A percentile compares a stretch with the other conserved stretches of the same genome.
Evolutionary conservation across 495 filamentous ascomycete genomes (phyloP).

Genomic region (Talaromyces borbonicus): DNA sequence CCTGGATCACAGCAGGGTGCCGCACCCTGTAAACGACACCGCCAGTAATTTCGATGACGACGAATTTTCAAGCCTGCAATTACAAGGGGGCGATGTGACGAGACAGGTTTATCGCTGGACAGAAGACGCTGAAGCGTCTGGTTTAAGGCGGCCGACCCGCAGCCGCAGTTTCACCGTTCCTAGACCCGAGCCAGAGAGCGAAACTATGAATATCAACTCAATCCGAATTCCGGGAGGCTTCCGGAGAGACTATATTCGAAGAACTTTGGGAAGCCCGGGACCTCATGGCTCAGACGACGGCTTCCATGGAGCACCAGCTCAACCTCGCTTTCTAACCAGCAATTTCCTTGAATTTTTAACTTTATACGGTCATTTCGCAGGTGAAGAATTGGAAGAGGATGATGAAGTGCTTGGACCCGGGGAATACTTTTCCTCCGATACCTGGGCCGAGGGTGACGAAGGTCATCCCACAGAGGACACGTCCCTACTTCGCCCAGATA

Average conservation of each 20-base stretch:
- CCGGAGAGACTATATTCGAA: slow-evolving; percentile 73
- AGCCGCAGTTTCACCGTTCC: slow-evolving; percentile 78
- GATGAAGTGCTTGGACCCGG: slow-evolving; percentile 77
- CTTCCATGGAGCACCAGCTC: slow-evolving; percentile 28
- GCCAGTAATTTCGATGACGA: slow-evolving; percentile 51
- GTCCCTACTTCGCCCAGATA: slow-evolving; percentile 62
- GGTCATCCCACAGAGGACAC: slow-evolving; percentile 74
- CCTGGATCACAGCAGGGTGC: slow-evolving; percentile 26
- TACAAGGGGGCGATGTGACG: slow-evolving; percentile 92
- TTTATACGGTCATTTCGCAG: slow-evolving; percentile 93
- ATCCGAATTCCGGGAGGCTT: slow-evolving; percentile 94
- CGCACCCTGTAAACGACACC: slow-evolving; percentile 26
- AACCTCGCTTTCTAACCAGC: slow-evolving; percentile 64
- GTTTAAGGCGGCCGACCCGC: slow-evolving; percentile 39
- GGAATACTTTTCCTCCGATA: slow-evolving; percentile 72
- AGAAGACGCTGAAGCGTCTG: slow-evolving; percentile 60
- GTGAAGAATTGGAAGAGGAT: slow-evolving; percentile 91
- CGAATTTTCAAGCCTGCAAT: slow-evolving; percentile 82
- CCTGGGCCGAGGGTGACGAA: slow-evolving; percentile 50
- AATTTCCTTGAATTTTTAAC: slow-evolving; percentile 94
- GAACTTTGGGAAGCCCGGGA: slow-evolving; percentile 51
- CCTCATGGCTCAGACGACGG: slow-evolving; percentile 29
- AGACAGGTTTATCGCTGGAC: slow-evolving; percentile 91
- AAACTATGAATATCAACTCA: slow-evolving; percentile 68
- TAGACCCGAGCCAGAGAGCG: slow-evolving; percentile 65